Evolutionary conservation across 1,284 basidiomycete species (phyloP), one percentile per base, ranked within the genome.

Genomic region (Bjerkandera adusta): DNA sequence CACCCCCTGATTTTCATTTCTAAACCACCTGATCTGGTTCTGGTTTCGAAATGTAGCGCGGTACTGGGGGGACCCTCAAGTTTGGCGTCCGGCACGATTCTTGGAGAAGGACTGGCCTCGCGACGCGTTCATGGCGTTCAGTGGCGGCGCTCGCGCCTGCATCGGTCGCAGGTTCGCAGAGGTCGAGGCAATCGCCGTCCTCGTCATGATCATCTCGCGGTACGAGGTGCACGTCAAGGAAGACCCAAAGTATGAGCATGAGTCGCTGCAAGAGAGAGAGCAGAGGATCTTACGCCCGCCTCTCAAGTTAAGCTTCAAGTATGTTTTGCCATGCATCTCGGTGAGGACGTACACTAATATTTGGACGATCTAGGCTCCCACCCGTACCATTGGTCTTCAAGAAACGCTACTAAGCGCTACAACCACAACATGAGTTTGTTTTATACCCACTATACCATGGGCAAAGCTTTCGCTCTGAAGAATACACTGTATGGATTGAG

Each of bases 71-170:
- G 67, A 73, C 21, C 68, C 71, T 3, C 40, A 62, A n/a, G 53
- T 58, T 3, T 76, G 69, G 59, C 63, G 63, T 46, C 72, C 72
- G 2, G 57, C 60, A 22, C 64, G 73, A 34, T 72, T 71, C 56
- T 50, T 72, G 10, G 57, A 79, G 25, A n/a, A 16, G 10, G 58
- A 65, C 40, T 68, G 62, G 60, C 62, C 62, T 39, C 60, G 63
- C 24, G 66, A 71, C 47, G 68, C 68, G 22, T 70, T 71, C 55
- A 45, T 70, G 6, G 68, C 71, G 7, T 76, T 75, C 61, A 58
- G 58, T 42, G 56, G 50, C 4, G 60, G 63, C 8, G 52, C 61
- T n/a, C 59, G 71, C 24, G 62, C 64, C 12, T 75, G 72, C 55
- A 62, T 73, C 38, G 72, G 71, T 0, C 62, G 69, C 33, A 48